Conservation (phyloP, 495 filamentous ascomycete species). For the Xylaria telfairii region DNA sequence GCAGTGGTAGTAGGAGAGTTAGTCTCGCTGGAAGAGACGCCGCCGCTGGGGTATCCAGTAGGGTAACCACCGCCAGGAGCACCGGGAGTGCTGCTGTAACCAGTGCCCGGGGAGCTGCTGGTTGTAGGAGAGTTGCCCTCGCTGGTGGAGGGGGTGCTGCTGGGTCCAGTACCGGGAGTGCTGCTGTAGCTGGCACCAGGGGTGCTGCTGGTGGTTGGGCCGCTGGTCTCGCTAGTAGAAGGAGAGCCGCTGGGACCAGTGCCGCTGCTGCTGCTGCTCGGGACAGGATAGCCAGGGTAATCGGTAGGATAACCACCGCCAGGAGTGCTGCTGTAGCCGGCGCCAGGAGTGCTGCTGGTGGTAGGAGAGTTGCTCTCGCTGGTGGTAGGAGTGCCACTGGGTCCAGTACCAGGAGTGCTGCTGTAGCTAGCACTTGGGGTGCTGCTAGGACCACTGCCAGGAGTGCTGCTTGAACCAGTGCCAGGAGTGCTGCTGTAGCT, state of each 20-base stretch:
- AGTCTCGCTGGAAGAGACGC: background rate
- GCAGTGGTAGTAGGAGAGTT: constrained; percentile 16
- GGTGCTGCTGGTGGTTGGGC: background rate
- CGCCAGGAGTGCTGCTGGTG: constrained; percentile 1
- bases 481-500: constrained; percentile 17
- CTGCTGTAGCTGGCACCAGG: background rate
- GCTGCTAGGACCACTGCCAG: background rate
- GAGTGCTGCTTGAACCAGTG: background rate
- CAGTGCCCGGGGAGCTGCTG: background rate
- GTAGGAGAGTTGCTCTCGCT: background rate
- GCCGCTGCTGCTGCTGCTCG: background rate
- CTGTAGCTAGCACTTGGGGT: background rate
- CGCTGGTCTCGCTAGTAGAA: background rate
- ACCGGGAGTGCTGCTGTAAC: constrained; percentile 10
- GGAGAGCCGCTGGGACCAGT: too few species aligned
- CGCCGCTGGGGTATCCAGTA: background rate
- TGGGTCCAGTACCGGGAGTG: background rate
- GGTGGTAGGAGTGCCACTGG: background rate
- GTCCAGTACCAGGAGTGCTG: background rate
- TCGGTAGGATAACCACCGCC: background rate
- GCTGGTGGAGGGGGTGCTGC: constrained; percentile 7
- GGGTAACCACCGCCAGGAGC: constrained; percentile 7
- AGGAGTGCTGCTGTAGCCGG: background rate
- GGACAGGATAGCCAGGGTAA: background rate
- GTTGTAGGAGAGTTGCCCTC: background rate